Conservation (phyloP, 169 alveolate species). For the Cytauxzoon felis region DNA sequence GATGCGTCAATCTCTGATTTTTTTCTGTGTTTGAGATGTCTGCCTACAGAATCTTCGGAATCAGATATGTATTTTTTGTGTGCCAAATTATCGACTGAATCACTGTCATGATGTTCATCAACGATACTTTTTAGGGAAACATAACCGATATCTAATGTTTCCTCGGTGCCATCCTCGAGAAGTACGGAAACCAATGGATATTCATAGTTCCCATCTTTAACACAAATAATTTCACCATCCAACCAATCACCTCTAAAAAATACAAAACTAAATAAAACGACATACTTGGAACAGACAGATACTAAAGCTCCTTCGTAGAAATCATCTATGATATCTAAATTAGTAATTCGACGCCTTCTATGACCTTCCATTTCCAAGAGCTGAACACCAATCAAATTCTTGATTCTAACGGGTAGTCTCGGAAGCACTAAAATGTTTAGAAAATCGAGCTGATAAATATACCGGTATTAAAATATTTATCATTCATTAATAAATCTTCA, state of each 20-base stretch:
- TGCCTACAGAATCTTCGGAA: constrained; percentile 12
- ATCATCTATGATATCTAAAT: constrained; percentile 44
- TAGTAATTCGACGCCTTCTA: constrained; percentile 42
- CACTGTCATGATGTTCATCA: constrained; percentile 32
- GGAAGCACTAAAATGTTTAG: constrained; percentile 60
- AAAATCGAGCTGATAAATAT: background rate
- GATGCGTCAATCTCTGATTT: background rate
- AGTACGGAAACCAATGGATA: constrained; percentile 57
- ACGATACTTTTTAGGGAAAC: constrained; percentile 46
- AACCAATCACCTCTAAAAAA: constrained; percentile 74
- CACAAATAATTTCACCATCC: constrained; percentile 64
- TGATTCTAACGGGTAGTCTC: constrained; percentile 69
- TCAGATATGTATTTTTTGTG: constrained; percentile 23
- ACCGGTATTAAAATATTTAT: constrained; percentile 73
- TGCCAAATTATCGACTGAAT: constrained; percentile 5
- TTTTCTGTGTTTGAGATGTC: background rate
- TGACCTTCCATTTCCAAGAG: constrained; percentile 41
- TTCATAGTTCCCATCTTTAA: constrained; percentile 57
- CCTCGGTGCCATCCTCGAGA: constrained; percentile 61
- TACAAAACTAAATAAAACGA: background rate
- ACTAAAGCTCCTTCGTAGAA: constrained; percentile 34
- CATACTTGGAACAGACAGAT: constrained; percentile 33
- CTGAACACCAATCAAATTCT: constrained; percentile 64
- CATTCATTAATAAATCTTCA: constrained; percentile 64
- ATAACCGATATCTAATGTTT: constrained; percentile 65